These are phyloP conservation scores for Omphalotus guepiniiformis DNA, from an alignment of 768 basidiomycete genomes.

Conservation along the genomic window DNA sequence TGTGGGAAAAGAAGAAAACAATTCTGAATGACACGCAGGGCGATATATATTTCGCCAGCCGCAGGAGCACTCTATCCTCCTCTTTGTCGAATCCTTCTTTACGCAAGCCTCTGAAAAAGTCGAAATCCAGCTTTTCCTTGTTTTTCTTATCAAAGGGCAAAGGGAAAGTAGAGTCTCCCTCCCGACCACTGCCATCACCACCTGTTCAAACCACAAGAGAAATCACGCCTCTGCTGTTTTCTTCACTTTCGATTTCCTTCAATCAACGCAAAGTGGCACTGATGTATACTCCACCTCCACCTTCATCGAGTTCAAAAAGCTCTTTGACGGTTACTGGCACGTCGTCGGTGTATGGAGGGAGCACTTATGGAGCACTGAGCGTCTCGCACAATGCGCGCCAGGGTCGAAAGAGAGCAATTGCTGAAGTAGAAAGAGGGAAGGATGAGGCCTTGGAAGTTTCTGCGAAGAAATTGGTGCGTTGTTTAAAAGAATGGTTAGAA, in stretches of 20 bases:
- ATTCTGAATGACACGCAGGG: neutral
- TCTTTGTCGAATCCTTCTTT: neutral
- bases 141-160: neutral
- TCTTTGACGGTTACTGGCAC: constrained; percentile 7
- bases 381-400: constrained; percentile 1
- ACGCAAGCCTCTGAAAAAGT: neutral
- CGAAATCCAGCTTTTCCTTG: neutral
- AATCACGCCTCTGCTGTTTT: constrained; percentile 31
- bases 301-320: neutral
- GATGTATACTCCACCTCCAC: constrained; percentile 19
- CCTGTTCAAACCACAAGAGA: neutral
- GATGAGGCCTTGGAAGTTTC: constrained; percentile 55
- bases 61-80: neutral
- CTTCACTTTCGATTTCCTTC: constrained; percentile 35
- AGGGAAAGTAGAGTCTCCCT: neutral
- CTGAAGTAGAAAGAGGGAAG: constrained; percentile 44
- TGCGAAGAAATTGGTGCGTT: constrained; percentile 47
- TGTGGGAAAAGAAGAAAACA: neutral
- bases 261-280: constrained; percentile 38
- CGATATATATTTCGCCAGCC: neutral
- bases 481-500: constrained; percentile 37
- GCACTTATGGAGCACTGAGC: constrained; percentile 5
- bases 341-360: constrained; percentile 2
- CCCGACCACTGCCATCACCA: neutral
- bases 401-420: constrained; percentile 46